A percentile compares a stretch with the other conserved stretches of the same genome.
These are phyloP conservation scores for Lasiodiplodia hormozganensis DNA, from an alignment of 2,329 filamentous ascomycete genomes.

Conservation along the genomic window DNA sequence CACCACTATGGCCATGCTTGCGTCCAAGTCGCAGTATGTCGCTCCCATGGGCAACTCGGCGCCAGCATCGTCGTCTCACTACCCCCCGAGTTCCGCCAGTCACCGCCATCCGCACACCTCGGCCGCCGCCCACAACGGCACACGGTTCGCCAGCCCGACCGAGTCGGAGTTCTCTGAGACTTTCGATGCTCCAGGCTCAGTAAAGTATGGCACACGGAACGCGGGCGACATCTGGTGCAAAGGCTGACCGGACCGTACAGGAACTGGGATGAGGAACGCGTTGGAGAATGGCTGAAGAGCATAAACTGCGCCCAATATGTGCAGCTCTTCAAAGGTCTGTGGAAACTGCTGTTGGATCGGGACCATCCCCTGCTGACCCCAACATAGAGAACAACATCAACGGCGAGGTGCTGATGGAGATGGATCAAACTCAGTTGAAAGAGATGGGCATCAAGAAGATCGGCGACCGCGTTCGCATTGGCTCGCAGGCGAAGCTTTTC, in stretches of 20 bases:
- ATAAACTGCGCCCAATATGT: slow-evolving; percentile 97
- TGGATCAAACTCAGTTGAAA: slow-evolving; percentile 94
- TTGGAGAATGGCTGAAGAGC: slow-evolving; percentile 87
- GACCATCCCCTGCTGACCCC: slow-evolving; percentile 31
- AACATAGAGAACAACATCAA: slow-evolving; percentile 85
- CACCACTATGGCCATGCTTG: slow-evolving; percentile 74
- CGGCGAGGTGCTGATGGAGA: slow-evolving; percentile 93
- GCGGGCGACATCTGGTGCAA: background rate
- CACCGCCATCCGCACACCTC: slow-evolving; percentile 46
- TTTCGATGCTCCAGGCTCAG: slow-evolving; percentile 72
- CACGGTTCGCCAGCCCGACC: slow-evolving; percentile 78
- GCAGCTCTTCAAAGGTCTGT: slow-evolving; percentile 75
- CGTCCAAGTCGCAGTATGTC: slow-evolving; percentile 75
- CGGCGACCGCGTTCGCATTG: slow-evolving; percentile 88
- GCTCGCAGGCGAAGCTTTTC: slow-evolving; percentile 58
- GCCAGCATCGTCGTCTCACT: slow-evolving; percentile 44
- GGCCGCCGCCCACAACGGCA: slow-evolving; percentile 52
- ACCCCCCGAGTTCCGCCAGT: slow-evolving; percentile 42
- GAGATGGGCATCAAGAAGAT: slow-evolving; percentile 99
- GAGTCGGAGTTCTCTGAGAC: slow-evolving; percentile 89
- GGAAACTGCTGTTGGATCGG: slow-evolving; percentile 28
- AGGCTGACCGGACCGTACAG: slow-evolving; percentile 46
- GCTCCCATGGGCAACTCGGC: slow-evolving; percentile 50
- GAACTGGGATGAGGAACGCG: slow-evolving; percentile 86
- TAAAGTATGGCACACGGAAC: slow-evolving; percentile 43